Evolutionary conservation across 108 stramenopile species (phyloP).

Genomic region (Pseudonitzschia delicatissima): DNA sequence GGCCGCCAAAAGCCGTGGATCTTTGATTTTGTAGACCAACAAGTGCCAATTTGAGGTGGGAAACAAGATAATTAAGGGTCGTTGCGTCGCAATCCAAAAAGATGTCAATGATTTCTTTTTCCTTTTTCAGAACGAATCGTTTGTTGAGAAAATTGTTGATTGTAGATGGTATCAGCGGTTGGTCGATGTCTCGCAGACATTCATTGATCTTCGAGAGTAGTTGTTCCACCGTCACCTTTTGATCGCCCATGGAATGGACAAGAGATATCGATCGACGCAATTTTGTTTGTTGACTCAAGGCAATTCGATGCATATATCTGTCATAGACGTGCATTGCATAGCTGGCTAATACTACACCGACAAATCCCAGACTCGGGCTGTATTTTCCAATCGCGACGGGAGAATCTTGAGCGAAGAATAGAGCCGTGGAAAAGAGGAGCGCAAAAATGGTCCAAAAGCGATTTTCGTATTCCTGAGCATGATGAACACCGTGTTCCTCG

Average conservation of each 20-base stretch:
- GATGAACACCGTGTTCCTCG: constrained; percentile 75
- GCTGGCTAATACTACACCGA: constrained; percentile 61
- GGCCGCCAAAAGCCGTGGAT: constrained; percentile 81
- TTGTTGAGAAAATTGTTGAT: constrained; percentile 90
- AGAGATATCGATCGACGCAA: constrained; percentile 49
- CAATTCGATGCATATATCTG: constrained; percentile 69
- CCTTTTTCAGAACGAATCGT: constrained; percentile 78
- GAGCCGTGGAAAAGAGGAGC: constrained; percentile 65
- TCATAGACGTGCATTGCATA: constrained; percentile 89
- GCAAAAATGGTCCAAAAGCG: constrained; percentile 92
- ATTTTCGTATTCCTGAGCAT: constrained; percentile 92
- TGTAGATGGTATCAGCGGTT: constrained; percentile 83
- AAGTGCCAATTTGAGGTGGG: constrained; percentile 88
- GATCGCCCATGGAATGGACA: not conserved
- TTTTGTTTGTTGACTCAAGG: constrained; percentile 51
- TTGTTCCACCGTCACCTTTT: constrained; percentile 58
- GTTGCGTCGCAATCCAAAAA: constrained; percentile 90
- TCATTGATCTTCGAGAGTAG: constrained; percentile 63
- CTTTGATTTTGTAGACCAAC: constrained; percentile 97
- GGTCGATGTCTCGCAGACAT: constrained; percentile 85
- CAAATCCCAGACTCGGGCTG: constrained; percentile 62
- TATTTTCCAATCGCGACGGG: constrained; percentile 66
- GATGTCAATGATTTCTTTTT: constrained; percentile 88
- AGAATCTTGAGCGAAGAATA: constrained; percentile 84
- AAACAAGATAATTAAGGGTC: constrained; percentile 90